Conservation (phyloP, 2,329 filamentous ascomycete genomes). For the Emericellopsis atlantica region DNA sequence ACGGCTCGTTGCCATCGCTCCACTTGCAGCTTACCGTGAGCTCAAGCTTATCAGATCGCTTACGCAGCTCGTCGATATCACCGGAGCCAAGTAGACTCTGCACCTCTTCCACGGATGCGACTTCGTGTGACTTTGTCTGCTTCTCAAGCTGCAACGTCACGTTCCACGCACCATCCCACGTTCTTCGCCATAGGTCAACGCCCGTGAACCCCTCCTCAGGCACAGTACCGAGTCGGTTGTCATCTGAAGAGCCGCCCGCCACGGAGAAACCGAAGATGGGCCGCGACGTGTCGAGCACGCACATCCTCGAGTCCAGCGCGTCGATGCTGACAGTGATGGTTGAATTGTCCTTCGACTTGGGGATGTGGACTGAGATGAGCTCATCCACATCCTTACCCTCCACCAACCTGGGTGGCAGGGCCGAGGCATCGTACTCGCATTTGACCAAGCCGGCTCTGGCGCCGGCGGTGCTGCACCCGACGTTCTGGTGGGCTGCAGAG, state of each 20-base stretch:
- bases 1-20: conserved; percentile 68
- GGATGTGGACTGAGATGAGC: conserved; percentile 49
- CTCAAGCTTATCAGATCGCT: conserved; percentile 23
- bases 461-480: conserved; percentile 35
- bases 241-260: conserved; percentile 41
- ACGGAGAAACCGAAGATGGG: conserved; percentile 55
- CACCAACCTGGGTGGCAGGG: conserved; percentile 46
- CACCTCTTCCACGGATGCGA: neutral
- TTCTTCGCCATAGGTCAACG: conserved; percentile 70
- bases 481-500: conserved; percentile 49
- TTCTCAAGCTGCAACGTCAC: conserved; percentile 25
- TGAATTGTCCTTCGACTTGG: conserved; percentile 19
- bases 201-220: conserved; percentile 51
- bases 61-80: conserved; percentile 6
- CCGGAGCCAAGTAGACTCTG: neutral
- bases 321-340: conserved; percentile 52
- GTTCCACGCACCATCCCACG: conserved; percentile 65
- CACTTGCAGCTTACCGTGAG: conserved; percentile 69
- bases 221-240: conserved; percentile 52
- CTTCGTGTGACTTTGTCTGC: neutral
- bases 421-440: conserved; percentile 58
- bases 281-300: conserved; percentile 59
- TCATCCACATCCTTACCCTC: conserved; percentile 29
- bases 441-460: conserved; percentile 37
- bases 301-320: conserved; percentile 67